A percentile compares a stretch with the other conserved stretches of the same genome.
Conservation (phyloP, 2,329 filamentous ascomycete species). For the Orbilia quercus region DNA sequence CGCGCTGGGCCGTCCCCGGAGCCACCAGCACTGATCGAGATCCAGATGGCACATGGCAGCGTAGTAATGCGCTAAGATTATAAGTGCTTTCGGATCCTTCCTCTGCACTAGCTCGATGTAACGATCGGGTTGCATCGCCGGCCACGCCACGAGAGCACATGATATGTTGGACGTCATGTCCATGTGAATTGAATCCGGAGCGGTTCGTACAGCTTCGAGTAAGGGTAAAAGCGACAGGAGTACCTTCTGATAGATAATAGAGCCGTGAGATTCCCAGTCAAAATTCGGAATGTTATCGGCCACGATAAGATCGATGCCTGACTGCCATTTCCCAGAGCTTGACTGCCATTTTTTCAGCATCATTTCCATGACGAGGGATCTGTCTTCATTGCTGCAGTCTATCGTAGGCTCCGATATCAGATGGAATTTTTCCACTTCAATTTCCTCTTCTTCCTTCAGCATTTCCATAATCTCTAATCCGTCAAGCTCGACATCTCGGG, state of each 20-base stretch:
- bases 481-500: constrained; percentile 40
- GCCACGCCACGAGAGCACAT: constrained; percentile 50
- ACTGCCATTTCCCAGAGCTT: constrained; percentile 7
- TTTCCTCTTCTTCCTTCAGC: constrained; percentile 40
- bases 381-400: constrained; percentile 44
- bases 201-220: constrained; percentile 39
- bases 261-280: constrained; percentile 41
- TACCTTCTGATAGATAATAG: constrained; percentile 52
- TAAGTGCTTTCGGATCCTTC: constrained; percentile 47
- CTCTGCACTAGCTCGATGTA: constrained; percentile 48
- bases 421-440: constrained; percentile 3
- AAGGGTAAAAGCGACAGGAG: constrained; percentile 42
- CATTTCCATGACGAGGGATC: constrained; percentile 34
- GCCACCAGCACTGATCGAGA: constrained; percentile 47
- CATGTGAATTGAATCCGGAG: constrained; percentile 45
- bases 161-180: constrained; percentile 55
- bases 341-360: constrained; percentile 28
- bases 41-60: constrained; percentile 53
- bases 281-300: constrained; percentile 51
- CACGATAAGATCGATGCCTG: constrained; percentile 20
- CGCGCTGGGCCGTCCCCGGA: constrained; percentile 39
- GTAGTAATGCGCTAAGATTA: constrained; percentile 53
- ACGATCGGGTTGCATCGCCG: constrained; percentile 51
- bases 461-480: constrained; percentile 52
- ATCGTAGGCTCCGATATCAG: constrained; percentile 25